Conservation (phyloP, 495 filamentous ascomycete species). For the Penicillium longicatenatum region DNA sequence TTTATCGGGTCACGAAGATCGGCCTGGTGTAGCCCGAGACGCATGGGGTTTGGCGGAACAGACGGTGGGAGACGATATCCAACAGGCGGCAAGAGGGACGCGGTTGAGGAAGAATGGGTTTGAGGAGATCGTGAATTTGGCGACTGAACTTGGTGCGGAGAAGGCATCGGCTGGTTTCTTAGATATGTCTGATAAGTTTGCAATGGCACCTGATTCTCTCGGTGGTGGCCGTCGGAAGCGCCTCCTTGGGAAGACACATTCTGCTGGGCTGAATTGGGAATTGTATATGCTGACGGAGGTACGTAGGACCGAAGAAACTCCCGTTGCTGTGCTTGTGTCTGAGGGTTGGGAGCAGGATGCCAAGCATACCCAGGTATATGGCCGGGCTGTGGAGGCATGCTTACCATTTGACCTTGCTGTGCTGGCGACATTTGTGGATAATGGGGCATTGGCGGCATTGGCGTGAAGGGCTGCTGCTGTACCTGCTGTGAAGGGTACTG, state of each 20-base stretch:
- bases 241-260: neutral
- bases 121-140: neutral
- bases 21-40: conserved; percentile 57
- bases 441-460: neutral
- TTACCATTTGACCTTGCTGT: neutral
- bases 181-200: neutral
- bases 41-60: conserved; percentile 45
- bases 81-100: conserved; percentile 33
- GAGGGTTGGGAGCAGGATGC: neutral
- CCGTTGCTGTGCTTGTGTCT: neutral
- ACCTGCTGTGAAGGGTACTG: neutral
- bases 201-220: neutral
- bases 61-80: conserved; percentile 34
- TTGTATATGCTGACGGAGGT: neutral
- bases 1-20: conserved; percentile 57
- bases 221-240: neutral
- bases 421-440: neutral
- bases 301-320: neutral
- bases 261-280: neutral
- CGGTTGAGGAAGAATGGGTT: neutral
- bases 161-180: neutral
- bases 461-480: too few relatives aligned
- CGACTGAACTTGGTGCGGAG: neutral
- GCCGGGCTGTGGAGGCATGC: neutral
- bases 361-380: neutral